phyloP scores from a whole-genome alignment of 768 basidiomycete species.

The Phylloporus sp. region DNA sequence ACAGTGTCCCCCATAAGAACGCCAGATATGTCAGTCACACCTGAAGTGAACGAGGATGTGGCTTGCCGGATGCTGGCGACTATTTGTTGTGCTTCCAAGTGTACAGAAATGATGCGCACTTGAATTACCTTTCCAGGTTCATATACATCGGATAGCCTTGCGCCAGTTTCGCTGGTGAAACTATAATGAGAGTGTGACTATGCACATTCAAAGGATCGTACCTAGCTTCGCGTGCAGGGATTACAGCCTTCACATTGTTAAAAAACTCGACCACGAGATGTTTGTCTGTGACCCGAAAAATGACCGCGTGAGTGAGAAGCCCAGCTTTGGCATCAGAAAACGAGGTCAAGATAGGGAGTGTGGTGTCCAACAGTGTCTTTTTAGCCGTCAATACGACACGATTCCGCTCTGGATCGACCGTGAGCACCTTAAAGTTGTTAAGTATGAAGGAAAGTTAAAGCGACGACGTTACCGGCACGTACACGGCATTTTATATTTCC shows the following conservation, averaged over 20 bases:
- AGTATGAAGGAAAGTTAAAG: background rate
- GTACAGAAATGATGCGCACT: slow-evolving; percentile 69
- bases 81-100: slow-evolving; percentile 57
- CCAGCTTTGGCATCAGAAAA: slow-evolving; percentile 69
- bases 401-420: slow-evolving; percentile 75
- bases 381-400: slow-evolving; percentile 87
- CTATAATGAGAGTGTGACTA: background rate
- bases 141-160: slow-evolving; percentile 59
- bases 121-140: slow-evolving; percentile 77
- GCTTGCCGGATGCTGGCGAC: slow-evolving; percentile 87
- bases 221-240: slow-evolving; percentile 82
- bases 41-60: slow-evolving; percentile 41
- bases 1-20: slow-evolving; percentile 75
- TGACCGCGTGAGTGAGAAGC: slow-evolving; percentile 69
- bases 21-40: slow-evolving; percentile 58
- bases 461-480: slow-evolving; percentile 23
- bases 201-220: slow-evolving; percentile 31
- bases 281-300: slow-evolving; percentile 80
- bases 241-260: slow-evolving; percentile 77
- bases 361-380: slow-evolving; percentile 81
- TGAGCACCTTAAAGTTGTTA: slow-evolving; percentile 56
- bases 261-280: slow-evolving; percentile 85
- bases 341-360: slow-evolving; percentile 60
- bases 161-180: slow-evolving; percentile 55
- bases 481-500: slow-evolving; percentile 81